Base-by-base conservation (phyloP, 208 protist species). In the Lotmaria passim region DNA sequence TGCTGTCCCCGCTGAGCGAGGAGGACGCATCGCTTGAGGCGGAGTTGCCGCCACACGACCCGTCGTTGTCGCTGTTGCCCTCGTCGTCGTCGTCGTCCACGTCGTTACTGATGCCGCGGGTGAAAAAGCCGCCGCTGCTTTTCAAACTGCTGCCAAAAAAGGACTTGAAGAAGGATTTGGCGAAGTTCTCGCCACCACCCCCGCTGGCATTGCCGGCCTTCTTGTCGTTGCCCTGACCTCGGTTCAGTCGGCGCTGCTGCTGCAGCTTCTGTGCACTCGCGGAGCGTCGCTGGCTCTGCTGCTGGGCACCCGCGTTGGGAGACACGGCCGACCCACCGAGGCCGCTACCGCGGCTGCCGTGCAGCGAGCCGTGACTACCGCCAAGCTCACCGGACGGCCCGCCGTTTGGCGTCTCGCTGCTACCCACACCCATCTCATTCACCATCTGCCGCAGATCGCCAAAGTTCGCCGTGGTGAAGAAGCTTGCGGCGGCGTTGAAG, bases 141-240 rank as follows among this genome's bases (percentile, higher is more conserved):
- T 60, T 73, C 33, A n/a, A n/a, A n/a, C 47, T 24, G 51, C 52
- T 69, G 19, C 82, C 53, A 44, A 87, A 87, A 64, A 83, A 82
- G 50, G 71, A 82, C 47, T 87, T 84, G 47, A 87, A 84, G 53
- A 87, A 74, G 14, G 78, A 82, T 46, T 84, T 83, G 23, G 82
- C 82, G 17, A 87, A 83, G 68, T 73, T 86, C 36, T 68, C 57
- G 6, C 43, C 64, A 2, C 64, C 64, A 19, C 61, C 55, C 15
- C 52, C 38, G 55, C 28, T 57, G 7, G 7, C 57, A 19, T 12
- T n/a, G 48, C 44, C 57, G 26, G 44, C 46, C 12, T 58, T 50
- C 41, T 61, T 56, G 4, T 46, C 52, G 6, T 7, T 34, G 31
- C 43, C 33, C 17, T 12, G 43, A 26, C 38, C 30, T 34, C 14